Percentiles rank a stretch among this genome's conserved stretches.
phyloP scores from a whole-genome alignment of 176 grass and related monocot genomes.

The Miscanthus lutarioriparius region DNA sequence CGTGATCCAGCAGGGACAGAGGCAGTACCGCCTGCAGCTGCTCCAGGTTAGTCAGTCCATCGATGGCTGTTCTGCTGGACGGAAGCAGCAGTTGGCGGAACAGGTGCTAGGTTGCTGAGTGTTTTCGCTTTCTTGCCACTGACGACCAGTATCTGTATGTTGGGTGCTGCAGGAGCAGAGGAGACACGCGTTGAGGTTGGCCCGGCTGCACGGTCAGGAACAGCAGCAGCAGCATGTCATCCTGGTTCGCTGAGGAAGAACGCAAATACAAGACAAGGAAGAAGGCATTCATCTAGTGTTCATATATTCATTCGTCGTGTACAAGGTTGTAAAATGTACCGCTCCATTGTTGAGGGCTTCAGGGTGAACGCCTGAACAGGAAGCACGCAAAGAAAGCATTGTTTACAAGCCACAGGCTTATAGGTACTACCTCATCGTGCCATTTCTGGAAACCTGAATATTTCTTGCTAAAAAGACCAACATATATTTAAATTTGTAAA shows the following conservation, averaged over 20 bases:
- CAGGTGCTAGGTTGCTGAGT: too few species aligned
- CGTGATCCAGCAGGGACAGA: slow-evolving; percentile 55
- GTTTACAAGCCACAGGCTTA: not conserved
- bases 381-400: not conserved
- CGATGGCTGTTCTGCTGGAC: not conserved
- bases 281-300: not conserved
- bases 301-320: not conserved
- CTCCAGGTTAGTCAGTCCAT: slow-evolving; percentile 48
- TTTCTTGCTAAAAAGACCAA: not conserved
- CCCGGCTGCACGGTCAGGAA: not conserved
- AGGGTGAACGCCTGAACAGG: not conserved
- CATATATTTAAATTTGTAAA: not conserved
- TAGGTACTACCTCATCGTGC: not conserved
- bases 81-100: too few species aligned
- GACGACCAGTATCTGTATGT: not conserved
- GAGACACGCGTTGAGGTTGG: slow-evolving; percentile 24
- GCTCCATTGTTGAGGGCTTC: not conserved
- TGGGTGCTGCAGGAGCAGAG: slow-evolving; percentile 38
- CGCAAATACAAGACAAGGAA: too few species aligned
- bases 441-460: not conserved
- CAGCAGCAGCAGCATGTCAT: slow-evolving; percentile 31
- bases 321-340: slow-evolving; percentile 18
- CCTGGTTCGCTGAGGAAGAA: slow-evolving; percentile 1
- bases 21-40: slow-evolving; percentile 50
- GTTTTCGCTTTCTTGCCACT: not conserved